phyloP scores from a whole-genome alignment of 2,329 filamentous ascomycete genomes.

The Colletotrichum euphorbiae region DNA sequence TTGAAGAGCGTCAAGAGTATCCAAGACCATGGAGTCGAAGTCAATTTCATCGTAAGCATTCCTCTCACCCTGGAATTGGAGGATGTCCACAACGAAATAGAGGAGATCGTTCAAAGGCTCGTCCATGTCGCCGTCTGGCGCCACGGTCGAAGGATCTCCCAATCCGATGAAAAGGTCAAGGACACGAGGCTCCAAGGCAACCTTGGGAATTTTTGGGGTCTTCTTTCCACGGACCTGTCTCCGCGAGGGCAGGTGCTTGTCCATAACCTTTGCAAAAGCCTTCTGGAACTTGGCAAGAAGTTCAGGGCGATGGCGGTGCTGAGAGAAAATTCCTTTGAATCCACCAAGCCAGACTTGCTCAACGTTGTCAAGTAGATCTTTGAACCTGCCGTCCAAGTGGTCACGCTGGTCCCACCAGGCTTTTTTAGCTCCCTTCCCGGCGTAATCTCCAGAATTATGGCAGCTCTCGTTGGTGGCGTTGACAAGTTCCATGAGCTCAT shows the following conservation, averaged over 20 bases:
- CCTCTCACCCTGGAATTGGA: constrained; percentile 95
- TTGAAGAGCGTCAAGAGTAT: constrained; percentile 85
- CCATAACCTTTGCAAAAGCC: constrained; percentile 81
- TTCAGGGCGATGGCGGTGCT: constrained; percentile 70
- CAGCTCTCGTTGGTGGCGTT: constrained; percentile 84
- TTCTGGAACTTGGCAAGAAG: constrained; percentile 81
- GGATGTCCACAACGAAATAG: constrained; percentile 95
- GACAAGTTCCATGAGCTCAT: constrained; percentile 87
- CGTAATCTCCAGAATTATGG: constrained; percentile 76
- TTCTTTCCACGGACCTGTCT: constrained; percentile 70
- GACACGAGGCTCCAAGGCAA: constrained; percentile 70
- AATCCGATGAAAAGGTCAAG: constrained; percentile 91
- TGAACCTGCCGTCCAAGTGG: constrained; percentile 80
- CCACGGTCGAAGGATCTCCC: constrained; percentile 71
- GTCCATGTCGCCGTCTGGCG: constrained; percentile 79
- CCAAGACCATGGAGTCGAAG: constrained; percentile 90
- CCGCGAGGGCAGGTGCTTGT: constrained; percentile 87
- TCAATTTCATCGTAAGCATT: constrained; percentile 99
- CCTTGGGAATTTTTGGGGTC: constrained; percentile 54
- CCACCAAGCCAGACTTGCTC: constrained; percentile 96
- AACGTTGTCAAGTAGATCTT: constrained; percentile 83
- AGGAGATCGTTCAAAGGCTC: constrained; percentile 91
- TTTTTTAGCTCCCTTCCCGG: constrained; percentile 77
- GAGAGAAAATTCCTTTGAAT: constrained; percentile 93
- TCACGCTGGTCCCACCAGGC: constrained; percentile 93